phyloP scores from a whole-genome alignment of 108 stramenopile species.

The Stephanodiscus minutulus region DNA sequence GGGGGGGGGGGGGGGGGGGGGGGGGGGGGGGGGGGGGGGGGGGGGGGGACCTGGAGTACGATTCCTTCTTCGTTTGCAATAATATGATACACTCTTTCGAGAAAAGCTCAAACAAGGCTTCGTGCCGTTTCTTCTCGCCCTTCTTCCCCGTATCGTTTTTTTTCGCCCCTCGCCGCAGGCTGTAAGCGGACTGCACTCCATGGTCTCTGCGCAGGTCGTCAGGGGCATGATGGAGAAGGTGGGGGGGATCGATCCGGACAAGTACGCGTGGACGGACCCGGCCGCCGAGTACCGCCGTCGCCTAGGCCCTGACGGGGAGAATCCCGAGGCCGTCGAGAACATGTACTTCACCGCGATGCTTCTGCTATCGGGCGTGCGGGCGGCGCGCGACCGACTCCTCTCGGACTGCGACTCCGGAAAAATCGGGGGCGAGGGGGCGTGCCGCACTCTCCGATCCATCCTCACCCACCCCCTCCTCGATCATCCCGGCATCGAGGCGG shows the following conservation, averaged over 20 bases:
- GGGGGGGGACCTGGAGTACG: too few species aligned
- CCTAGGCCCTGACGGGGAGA: slow-evolving; percentile 73
- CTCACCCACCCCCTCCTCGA: slow-evolving; percentile 59
- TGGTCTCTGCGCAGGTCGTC: slow-evolving; percentile 81
- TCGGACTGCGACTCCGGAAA: slow-evolving; percentile 64
- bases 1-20: too few species aligned
- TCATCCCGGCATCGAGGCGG: slow-evolving; percentile 65
- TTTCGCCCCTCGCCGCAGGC: slow-evolving; percentile 19
- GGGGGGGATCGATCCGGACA: slow-evolving; percentile 54
- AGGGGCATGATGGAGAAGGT: slow-evolving; percentile 75
- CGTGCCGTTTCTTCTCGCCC: too few species aligned
- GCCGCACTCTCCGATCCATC: slow-evolving; percentile 45
- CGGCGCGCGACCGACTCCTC: slow-evolving; percentile 73
- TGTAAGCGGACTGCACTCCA: slow-evolving; percentile 81
- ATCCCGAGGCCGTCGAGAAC: slow-evolving; percentile 88
- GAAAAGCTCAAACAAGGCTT: too few species aligned
- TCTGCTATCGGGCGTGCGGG: slow-evolving; percentile 78
- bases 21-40: too few species aligned
- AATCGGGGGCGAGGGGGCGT: slow-evolving; percentile 46
- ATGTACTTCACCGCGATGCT: slow-evolving; percentile 95
- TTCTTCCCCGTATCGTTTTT: too few species aligned
- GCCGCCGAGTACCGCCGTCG: slow-evolving; percentile 74
- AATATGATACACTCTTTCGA: too few species aligned
- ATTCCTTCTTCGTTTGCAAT: too few species aligned
- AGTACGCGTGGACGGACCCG: slow-evolving; percentile 73